phyloP scores from a whole-genome alignment of 345 rosid genomes.

The Moricandia moricandioides region DNA sequence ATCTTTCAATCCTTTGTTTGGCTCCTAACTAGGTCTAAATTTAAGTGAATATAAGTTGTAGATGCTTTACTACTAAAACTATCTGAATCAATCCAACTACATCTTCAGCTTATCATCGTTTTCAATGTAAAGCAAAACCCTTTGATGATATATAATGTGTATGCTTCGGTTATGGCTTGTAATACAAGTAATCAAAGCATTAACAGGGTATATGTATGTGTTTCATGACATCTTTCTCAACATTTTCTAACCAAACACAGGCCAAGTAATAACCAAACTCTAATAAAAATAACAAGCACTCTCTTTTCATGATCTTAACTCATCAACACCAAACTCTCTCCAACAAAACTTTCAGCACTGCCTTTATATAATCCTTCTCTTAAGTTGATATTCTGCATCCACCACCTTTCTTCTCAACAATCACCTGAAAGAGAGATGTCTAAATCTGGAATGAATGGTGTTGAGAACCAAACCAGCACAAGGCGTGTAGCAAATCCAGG shows the following conservation, averaged over 20 bases:
- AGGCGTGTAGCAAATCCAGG: conserved; percentile 62
- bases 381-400: conserved; percentile 24
- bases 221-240: conserved; percentile 18
- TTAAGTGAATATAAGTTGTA: neutral
- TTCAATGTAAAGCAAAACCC: neutral
- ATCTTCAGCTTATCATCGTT: neutral
- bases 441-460: conserved; percentile 29
- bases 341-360: conserved; percentile 41
- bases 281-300: conserved; percentile 26
- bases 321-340: conserved; percentile 57
- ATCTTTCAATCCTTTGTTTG: neutral
- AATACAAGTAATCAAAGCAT: neutral
- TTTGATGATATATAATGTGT: neutral
- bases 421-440: conserved; percentile 44
- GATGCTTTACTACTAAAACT: neutral
- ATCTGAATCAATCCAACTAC: neutral
- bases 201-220: neutral
- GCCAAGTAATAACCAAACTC: conserved; percentile 46
- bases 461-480: conserved; percentile 23
- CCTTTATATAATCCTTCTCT: conserved; percentile 47
- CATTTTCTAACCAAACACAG: conserved; percentile 35
- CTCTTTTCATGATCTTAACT: conserved; percentile 49
- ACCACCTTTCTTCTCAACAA: conserved; percentile 26
- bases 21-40: conserved; percentile 4
- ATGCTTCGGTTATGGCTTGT: neutral